Percentiles rank a stretch among this genome's conserved stretches.
Conservation (phyloP, 208 protist genomes). For the Leishmania guyanensis region DNA sequence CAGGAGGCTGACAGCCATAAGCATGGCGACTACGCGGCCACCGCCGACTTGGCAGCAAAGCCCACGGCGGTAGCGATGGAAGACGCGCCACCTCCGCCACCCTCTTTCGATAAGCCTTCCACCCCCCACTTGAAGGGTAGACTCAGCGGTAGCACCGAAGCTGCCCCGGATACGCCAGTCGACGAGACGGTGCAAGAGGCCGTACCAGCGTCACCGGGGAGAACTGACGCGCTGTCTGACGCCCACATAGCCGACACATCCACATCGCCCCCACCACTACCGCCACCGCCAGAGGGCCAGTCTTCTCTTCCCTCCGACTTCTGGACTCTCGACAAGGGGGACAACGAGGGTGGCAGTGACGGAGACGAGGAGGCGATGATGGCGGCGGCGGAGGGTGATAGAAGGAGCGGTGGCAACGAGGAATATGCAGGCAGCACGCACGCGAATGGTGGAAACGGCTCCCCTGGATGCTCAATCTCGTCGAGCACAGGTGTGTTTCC, state of each 20-base stretch:
- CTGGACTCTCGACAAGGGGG: slow-evolving; percentile 29
- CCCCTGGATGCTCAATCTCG: neutral
- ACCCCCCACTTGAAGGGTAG: neutral
- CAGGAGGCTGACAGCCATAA: neutral
- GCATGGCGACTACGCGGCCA: neutral
- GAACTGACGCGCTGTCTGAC: neutral
- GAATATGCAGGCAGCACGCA: neutral
- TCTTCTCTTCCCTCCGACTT: neutral
- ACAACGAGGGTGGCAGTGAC: neutral
- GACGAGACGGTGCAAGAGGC: neutral
- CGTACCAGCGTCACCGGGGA: neutral
- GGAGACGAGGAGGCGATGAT: neutral
- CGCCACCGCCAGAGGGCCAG: neutral
- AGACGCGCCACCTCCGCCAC: neutral
- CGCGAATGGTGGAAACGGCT: neutral
- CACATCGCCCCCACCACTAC: neutral
- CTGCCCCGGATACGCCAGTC: neutral
- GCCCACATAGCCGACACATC: neutral
- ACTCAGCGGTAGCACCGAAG: neutral
- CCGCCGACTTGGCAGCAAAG: neutral
- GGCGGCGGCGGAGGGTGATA: neutral
- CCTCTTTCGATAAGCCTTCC: neutral
- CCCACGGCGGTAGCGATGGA: neutral
- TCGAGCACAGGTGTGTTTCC: neutral
- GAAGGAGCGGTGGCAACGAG: neutral